These are phyloP conservation scores for Daldinia childiae DNA, from an alignment of 495 filamentous ascomycete genomes.

Conservation along the genomic window DNA sequence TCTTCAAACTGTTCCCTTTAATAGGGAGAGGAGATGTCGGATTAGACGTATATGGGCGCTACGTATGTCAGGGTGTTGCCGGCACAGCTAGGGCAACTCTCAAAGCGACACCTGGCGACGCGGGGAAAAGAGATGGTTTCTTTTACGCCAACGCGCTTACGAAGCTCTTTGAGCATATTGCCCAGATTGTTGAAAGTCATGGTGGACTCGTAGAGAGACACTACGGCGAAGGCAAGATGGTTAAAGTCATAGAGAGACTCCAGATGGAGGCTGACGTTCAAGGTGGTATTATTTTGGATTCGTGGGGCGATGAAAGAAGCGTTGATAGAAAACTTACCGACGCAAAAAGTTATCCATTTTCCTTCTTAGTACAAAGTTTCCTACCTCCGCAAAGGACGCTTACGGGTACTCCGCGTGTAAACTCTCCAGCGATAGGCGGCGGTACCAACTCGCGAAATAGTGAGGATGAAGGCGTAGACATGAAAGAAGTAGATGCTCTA, in stretches of 20 bases:
- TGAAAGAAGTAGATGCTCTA: conserved; percentile 90
- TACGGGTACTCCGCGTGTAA: conserved; percentile 59
- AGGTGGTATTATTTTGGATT: conserved; percentile 95
- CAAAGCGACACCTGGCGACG: conserved; percentile 64
- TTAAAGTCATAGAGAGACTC: conserved; percentile 91
- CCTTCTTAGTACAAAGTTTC: conserved; percentile 95
- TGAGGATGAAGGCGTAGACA: conserved; percentile 92
- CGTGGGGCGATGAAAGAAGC: conserved; percentile 88
- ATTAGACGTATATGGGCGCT: conserved; percentile 91
- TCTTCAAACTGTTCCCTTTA: conserved; percentile 97
- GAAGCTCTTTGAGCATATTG: conserved; percentile 95
- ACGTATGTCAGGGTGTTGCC: conserved; percentile 94
- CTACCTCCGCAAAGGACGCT: conserved; percentile 70
- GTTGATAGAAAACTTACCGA: conserved; percentile 89
- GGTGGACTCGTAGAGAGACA: conserved; percentile 89
- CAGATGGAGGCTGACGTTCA: conserved; percentile 96
- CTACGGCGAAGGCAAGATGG: conserved; percentile 92
- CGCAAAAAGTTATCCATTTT: conserved; percentile 95
- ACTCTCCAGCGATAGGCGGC: conserved; percentile 72
- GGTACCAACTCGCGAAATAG: conserved; percentile 58
- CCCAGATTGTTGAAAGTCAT: conserved; percentile 92
- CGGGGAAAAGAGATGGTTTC: conserved; percentile 71
- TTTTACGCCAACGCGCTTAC: conserved; percentile 94
- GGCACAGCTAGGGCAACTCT: conserved; percentile 81
- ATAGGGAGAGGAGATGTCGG: conserved; percentile 91